phyloP scores from a whole-genome alignment of 2,329 filamentous ascomycete genomes.

The Ophiostoma sp. region DNA sequence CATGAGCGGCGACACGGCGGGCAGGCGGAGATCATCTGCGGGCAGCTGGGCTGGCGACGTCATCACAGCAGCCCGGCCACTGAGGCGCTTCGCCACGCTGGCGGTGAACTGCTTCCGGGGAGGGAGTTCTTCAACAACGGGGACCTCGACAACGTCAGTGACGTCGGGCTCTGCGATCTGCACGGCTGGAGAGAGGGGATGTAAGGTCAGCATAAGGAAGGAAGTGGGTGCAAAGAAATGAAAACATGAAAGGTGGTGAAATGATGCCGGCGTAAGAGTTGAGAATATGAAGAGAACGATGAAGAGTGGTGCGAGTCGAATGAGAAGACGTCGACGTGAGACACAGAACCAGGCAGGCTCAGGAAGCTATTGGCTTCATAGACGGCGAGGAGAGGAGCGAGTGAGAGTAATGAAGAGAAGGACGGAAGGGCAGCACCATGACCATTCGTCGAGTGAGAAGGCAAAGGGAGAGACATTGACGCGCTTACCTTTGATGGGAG shows the following conservation, averaged over 20 bases:
- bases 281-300: neutral
- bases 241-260: neutral
- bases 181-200: constrained; percentile 40
- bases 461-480: too few species aligned
- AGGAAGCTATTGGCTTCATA: neutral
- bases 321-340: neutral
- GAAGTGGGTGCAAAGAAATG: neutral
- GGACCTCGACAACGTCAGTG: constrained; percentile 17
- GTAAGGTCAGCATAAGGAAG: neutral
- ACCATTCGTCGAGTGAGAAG: neutral
- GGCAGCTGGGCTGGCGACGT: constrained; percentile 29
- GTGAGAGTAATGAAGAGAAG: neutral
- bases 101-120: constrained; percentile 44
- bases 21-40: constrained; percentile 29
- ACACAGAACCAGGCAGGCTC: neutral
- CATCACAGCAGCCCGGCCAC: constrained; percentile 37
- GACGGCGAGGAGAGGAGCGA: neutral
- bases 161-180: constrained; percentile 52
- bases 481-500: constrained; percentile 26
- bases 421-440: neutral
- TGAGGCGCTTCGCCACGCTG: constrained; percentile 41
- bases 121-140: constrained; percentile 36
- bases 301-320: neutral
- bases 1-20: constrained; percentile 18
- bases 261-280: constrained; percentile 1